Conservation (phyloP, 2,329 filamentous ascomycete species). For the Botryotinia narcissicola region DNA sequence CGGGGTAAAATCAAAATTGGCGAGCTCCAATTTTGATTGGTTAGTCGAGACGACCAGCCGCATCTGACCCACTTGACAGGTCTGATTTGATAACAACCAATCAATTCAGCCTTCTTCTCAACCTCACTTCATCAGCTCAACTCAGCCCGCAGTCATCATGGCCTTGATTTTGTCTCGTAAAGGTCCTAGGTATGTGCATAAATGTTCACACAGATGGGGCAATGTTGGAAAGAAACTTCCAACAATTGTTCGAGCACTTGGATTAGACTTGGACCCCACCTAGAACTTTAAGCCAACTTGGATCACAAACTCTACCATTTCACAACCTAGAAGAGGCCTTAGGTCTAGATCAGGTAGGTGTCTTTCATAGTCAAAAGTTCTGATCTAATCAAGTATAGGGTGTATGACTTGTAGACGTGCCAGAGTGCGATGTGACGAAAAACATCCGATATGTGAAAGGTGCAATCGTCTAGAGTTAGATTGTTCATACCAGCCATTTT, state of each 20-base stretch:
- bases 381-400: background rate
- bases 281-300: background rate
- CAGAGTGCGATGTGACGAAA: slow-evolving; percentile 12
- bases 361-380: background rate
- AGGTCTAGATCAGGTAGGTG: slow-evolving; percentile 3
- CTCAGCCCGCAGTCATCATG: background rate
- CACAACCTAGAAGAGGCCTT: background rate
- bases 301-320: background rate
- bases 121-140: slow-evolving; percentile 7
- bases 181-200: background rate
- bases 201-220: background rate
- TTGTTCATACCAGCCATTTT: background rate
- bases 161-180: background rate
- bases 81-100: background rate
- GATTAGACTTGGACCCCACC: background rate
- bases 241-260: background rate
- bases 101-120: background rate
- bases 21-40: slow-evolving; percentile 1
- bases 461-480: background rate
- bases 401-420: slow-evolving; percentile 16
- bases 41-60: slow-evolving; percentile 7
- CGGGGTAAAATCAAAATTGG: background rate
- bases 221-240: background rate
- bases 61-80: background rate
- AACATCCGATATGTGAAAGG: slow-evolving; percentile 12